phyloP scores from a whole-genome alignment of 306 rosid genomes.

The Prunus mira region DNA sequence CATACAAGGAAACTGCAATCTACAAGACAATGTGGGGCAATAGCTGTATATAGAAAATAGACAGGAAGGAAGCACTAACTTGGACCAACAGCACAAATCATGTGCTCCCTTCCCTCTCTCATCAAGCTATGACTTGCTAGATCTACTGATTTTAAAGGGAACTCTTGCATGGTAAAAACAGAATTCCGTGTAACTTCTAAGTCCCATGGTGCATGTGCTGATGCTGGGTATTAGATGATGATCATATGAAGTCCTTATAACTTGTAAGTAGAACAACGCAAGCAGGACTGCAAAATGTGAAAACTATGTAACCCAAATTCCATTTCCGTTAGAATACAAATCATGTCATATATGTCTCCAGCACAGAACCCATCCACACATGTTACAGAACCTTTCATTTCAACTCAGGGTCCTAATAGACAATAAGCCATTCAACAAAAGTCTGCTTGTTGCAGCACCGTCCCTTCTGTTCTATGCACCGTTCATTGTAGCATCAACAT shows the following conservation, averaged over 20 bases:
- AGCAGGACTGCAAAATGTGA: slow-evolving; percentile 19
- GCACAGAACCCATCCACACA: slow-evolving; percentile 16
- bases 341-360: slow-evolving; percentile 17
- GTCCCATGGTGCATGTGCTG: background rate
- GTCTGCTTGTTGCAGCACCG: slow-evolving; percentile 31
- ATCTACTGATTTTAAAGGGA: background rate
- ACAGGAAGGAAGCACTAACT: background rate
- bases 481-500: slow-evolving; percentile 62
- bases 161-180: background rate
- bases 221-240: background rate
- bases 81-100: slow-evolving; percentile 2
- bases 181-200: background rate
- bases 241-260: background rate
- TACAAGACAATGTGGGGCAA: background rate
- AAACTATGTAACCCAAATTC: slow-evolving; percentile 35
- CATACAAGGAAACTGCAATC: background rate
- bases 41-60: background rate
- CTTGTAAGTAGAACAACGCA: background rate
- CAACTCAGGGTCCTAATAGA: slow-evolving; percentile 25
- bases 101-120: background rate
- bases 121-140: background rate
- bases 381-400: slow-evolving; percentile 11
- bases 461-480: slow-evolving; percentile 43
- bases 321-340: slow-evolving; percentile 38
- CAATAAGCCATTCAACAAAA: slow-evolving; percentile 30